A percentile compares a stretch with the other conserved stretches of the same genome.
These are phyloP conservation scores for Mucor irregularis DNA, from an alignment of 371 early-diverging fungal species.

Conservation along the genomic window DNA sequence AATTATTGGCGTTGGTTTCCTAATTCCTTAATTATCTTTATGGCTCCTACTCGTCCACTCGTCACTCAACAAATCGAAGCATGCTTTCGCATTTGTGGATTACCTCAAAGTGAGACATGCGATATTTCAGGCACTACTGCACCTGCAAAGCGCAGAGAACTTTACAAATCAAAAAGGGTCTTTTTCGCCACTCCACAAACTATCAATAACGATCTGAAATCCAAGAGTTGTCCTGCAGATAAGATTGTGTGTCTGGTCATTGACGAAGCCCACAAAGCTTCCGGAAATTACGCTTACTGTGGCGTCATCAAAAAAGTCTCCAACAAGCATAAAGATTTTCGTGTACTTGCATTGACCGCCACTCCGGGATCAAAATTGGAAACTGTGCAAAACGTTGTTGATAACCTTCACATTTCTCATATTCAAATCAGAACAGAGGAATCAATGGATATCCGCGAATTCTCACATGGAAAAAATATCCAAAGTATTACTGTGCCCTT, in stretches of 20 bases:
- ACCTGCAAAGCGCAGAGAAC: constrained; percentile 50
- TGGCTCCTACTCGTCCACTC: constrained; percentile 91
- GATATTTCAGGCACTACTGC: constrained; percentile 78
- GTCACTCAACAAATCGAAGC: constrained; percentile 93
- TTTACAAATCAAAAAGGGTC: constrained; percentile 67
- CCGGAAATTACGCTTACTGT: constrained; percentile 83
- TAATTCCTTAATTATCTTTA: constrained; percentile 82
- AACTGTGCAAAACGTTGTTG: constrained; percentile 78
- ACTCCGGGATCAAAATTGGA: constrained; percentile 83
- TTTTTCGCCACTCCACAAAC: constrained; percentile 93
- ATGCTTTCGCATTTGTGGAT: constrained; percentile 70
- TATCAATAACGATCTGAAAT: constrained; percentile 80
- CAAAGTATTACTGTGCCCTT: constrained; percentile 68
- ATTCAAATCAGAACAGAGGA: constrained; percentile 92
- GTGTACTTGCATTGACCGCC: constrained; percentile 89
- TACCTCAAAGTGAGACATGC: constrained; percentile 65
- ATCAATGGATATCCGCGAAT: constrained; percentile 78
- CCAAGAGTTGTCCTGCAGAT: constrained; percentile 54
- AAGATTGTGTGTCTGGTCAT: constrained; percentile 76
- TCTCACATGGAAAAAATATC: constrained; percentile 66
- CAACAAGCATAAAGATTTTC: constrained; percentile 55
- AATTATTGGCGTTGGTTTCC: constrained; percentile 97
- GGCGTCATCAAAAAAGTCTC: constrained; percentile 66
- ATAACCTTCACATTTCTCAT: constrained; percentile 73
- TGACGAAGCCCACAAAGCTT: constrained; percentile 94